Percentiles rank a stretch among this genome's conserved stretches.
Evolutionary conservation across 345 rosid species (phyloP).

Genomic region (Dipteronia dyeriana): DNA sequence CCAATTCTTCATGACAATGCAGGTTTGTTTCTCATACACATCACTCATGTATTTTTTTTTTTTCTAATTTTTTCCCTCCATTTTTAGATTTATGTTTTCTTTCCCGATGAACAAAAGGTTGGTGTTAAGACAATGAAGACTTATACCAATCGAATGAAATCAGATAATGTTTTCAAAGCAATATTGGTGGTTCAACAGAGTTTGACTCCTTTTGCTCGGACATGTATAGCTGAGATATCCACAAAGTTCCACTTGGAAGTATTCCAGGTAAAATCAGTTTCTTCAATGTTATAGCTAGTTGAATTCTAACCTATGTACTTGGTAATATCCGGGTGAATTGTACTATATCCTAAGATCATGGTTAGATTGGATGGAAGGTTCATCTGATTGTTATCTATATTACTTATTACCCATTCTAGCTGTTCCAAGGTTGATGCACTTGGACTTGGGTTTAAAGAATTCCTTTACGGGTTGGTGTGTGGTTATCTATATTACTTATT

Average conservation of each 20-base stretch:
- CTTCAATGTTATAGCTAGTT: not conserved
- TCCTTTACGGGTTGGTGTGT: not conserved
- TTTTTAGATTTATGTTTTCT: slow-evolving; percentile 73
- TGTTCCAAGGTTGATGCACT: not conserved
- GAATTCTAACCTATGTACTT: slow-evolving; percentile 1
- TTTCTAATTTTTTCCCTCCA: not conserved
- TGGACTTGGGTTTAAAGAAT: not conserved
- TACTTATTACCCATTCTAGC: too few species aligned
- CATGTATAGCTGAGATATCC: slow-evolving; percentile 68
- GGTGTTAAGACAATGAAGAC: slow-evolving; percentile 93
- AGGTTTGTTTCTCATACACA: not conserved
- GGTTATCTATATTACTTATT: too few species aligned
- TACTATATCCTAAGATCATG: not conserved
- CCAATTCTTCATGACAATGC: not conserved
- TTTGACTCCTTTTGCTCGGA: slow-evolving; percentile 82
- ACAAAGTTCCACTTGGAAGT: slow-evolving; percentile 79
- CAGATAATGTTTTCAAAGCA: slow-evolving; percentile 81
- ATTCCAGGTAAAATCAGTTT: slow-evolving; percentile 60
- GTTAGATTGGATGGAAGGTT: not conserved
- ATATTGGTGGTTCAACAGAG: slow-evolving; percentile 78
- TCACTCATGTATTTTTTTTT: not conserved
- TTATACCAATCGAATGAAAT: slow-evolving; percentile 77
- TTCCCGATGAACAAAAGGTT: slow-evolving; percentile 82
- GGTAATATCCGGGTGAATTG: not conserved
- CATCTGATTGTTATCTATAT: not conserved